Base-by-base conservation (phyloP, 1,284 basidiomycete species). In the Boletus subluridellus region DNA sequence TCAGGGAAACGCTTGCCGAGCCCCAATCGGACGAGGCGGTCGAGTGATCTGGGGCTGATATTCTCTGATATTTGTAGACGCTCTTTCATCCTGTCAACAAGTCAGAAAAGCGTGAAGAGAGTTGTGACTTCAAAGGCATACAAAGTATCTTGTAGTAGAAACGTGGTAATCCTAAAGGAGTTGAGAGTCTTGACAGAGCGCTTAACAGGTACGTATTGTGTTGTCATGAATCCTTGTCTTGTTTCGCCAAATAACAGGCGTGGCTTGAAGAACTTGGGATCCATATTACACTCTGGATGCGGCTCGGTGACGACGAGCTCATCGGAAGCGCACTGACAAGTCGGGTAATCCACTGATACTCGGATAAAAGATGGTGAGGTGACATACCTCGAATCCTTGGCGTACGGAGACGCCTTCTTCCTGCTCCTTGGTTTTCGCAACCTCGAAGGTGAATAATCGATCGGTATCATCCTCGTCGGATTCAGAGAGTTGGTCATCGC, bases 351-450 rank as follows among this genome's bases (percentile, higher is more conserved):
- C 2, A 10, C 35, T 15, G 1, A 50, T 39, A 14, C 17, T 24
- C 9, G 3, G 2, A 44, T 32, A 26, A 14, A 39, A 24, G 30
- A 37, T 21, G 12, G 4, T 2, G 17, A 39, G 15, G 1, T 1
- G 15, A 60, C 69, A 34, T 52, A 78, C 82, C 59, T 69, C 66
- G 52, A 82, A 82, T 3, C 79, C 83, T 12, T 68, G 65, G 11
- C 74, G 70, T 5, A 71, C 61, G 0, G 69, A 65, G 2, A 82
- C 80, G 39, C 73, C 70, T 65, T 86, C 84, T 55, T 84, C 81
- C 63, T 86, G 83, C 61, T 85, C 82, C 38, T 77, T 79, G 2
- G 80, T 82, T 64, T 85, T 81, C 0, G 77, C 73, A 4, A 86
- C 84, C 54, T 83, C 78, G 55, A 84, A 86, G 0, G 77, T 77